These are phyloP conservation scores for Cudoniella acicularis DNA, from an alignment of 495 filamentous ascomycete species.

Conservation along the genomic window DNA sequence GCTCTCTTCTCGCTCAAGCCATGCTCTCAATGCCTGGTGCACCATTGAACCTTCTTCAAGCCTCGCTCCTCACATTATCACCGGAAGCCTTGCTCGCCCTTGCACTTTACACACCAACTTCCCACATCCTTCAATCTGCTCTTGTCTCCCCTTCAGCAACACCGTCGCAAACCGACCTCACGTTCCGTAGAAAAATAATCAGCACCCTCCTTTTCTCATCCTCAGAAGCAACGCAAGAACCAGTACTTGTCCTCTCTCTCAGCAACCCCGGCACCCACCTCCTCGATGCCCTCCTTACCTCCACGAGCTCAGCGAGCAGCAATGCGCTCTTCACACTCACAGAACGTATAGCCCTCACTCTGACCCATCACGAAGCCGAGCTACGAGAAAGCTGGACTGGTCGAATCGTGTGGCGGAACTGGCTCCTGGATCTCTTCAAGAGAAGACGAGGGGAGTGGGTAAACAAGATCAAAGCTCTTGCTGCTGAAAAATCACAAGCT, in stretches of 20 bases:
- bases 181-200: slow-evolving; percentile 26
- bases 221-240: slow-evolving; percentile 35
- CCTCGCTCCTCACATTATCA: slow-evolving; percentile 15
- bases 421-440: slow-evolving; percentile 86
- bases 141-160: slow-evolving; percentile 3
- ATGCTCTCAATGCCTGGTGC: slow-evolving; percentile 25
- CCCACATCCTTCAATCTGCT: slow-evolving; percentile 27
- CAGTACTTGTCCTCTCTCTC: slow-evolving; percentile 63
- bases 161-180: background rate
- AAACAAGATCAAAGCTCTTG: slow-evolving; percentile 16
- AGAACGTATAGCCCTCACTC: slow-evolving; percentile 43
- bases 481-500: background rate
- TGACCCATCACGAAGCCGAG: slow-evolving; percentile 50
- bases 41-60: slow-evolving; percentile 20
- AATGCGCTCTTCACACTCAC: slow-evolving; percentile 52
- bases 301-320: slow-evolving; percentile 52
- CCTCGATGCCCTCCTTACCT: slow-evolving; percentile 67
- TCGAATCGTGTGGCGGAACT: slow-evolving; percentile 83
- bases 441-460: slow-evolving; percentile 24
- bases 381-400: slow-evolving; percentile 74
- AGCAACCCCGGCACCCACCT: slow-evolving; percentile 71
- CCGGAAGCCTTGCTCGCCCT: slow-evolving; percentile 15
- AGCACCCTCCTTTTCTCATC: slow-evolving; percentile 16
- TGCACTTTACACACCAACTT: slow-evolving; percentile 20
- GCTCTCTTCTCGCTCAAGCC: slow-evolving; percentile 26